Conservation (phyloP, 257 asterid genomes). For the Verbena officinalis region DNA sequence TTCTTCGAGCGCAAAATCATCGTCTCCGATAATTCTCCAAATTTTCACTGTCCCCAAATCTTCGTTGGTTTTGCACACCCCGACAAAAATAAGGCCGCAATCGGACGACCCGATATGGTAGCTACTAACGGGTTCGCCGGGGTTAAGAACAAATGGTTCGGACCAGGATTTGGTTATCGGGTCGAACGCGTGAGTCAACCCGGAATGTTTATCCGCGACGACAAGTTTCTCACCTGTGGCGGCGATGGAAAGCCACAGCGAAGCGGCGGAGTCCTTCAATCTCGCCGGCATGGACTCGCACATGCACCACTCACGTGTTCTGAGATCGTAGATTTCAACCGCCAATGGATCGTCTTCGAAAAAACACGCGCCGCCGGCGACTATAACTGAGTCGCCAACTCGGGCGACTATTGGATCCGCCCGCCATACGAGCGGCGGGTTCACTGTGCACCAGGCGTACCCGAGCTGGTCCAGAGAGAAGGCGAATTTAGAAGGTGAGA, state of each 20-base stretch:
- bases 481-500: constrained; percentile 40
- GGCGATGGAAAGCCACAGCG: constrained; percentile 49
- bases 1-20: constrained; percentile 22
- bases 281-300: constrained; percentile 46
- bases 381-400: constrained; percentile 37
- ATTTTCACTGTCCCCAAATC: constrained; percentile 33
- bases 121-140: constrained; percentile 31
- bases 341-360: constrained; percentile 51
- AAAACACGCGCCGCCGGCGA: constrained; percentile 57
- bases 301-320: constrained; percentile 31
- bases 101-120: constrained; percentile 36
- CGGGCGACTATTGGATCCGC: constrained; percentile 49
- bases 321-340: constrained; percentile 39
- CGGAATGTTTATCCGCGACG: constrained; percentile 45
- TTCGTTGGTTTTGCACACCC: constrained; percentile 20
- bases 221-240: constrained; percentile 36
- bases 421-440: constrained; percentile 45
- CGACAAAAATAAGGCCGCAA: constrained; percentile 31
- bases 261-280: constrained; percentile 41
- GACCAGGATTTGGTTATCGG: constrained; percentile 40
- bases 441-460: constrained; percentile 42
- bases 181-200: constrained; percentile 40
- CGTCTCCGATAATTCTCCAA: constrained; percentile 37
- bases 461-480: constrained; percentile 42
- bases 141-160: constrained; percentile 26